Base-by-base conservation (phyloP, 2,329 filamentous ascomycete species). In the Fonsecaea pugnacius region DNA sequence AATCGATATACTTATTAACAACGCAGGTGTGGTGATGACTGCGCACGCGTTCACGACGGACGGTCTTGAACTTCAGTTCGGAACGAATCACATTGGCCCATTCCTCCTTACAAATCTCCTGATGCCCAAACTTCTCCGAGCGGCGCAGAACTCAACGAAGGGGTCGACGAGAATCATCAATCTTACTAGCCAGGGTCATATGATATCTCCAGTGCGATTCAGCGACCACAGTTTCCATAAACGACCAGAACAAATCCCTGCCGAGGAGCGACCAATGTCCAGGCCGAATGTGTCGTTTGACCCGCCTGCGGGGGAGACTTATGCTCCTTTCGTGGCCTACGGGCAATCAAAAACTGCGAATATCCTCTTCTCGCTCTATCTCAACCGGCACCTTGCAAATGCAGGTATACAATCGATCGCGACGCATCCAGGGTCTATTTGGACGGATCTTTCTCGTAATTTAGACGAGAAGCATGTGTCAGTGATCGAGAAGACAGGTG, bases 311-410 rank as follows among this genome's bases (percentile, higher is more conserved):
- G 63, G 57, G 3, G 46, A 63, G 38, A 70, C 72, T 1, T 80
- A 79, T 68, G 70, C 64, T 24, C 72, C 69, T 21, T 81, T 78
- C 70, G 69, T 70, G 14, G 75, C 76, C 2, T 81, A 80, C 65
- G 81, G 78, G 0, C 78, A 82, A 64, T 78, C 75, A 53, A 84
- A 84, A 68, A 72, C 83, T 3, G 82, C 82, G 0, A 80, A 82
- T 63, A 70, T 83, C 9, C 72, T 82, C 2, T 81, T 78, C 58
- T 60, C 59, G 7, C 56, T 79, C 4, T 76, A 74, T 1, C 72
- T 82, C 67, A 74, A 78, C 3, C 70, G 72, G 14, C 75, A 79
- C 55, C 69, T 84, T 4, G 75, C 78, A 1, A 67, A 70, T 30
- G 72, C 71, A 40, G 77, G 78, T 3, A 68, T 80, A 38, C 71